Conservation (phyloP, 345 rosid genomes). For the Eucalyptus curtisii region DNA sequence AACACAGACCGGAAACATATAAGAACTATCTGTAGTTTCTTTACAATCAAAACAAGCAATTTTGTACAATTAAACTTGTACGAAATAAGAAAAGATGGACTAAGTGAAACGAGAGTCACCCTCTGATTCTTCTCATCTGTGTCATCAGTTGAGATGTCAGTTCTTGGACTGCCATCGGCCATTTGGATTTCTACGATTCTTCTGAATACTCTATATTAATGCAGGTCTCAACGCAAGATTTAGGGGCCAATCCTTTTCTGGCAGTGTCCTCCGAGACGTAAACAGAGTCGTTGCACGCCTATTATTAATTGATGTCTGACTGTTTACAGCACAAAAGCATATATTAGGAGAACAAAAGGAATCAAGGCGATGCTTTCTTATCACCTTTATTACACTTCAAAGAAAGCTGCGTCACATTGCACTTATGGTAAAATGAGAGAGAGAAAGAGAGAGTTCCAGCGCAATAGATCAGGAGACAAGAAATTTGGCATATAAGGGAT, state of each 20-base stretch:
- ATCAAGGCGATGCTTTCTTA: background rate
- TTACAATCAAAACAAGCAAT: background rate
- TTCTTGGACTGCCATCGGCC: slow-evolving; percentile 95
- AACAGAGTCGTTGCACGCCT: background rate
- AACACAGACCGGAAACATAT: background rate
- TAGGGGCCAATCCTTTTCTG: slow-evolving; percentile 22
- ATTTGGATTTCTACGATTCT: slow-evolving; percentile 19
- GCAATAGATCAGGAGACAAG: background rate
- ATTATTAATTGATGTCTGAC: background rate
- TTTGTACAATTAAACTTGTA: background rate
- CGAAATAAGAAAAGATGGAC: background rate
- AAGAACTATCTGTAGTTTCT: background rate
- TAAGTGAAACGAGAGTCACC: slow-evolving; percentile 24
- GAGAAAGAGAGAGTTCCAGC: background rate
- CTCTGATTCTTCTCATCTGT: slow-evolving; percentile 78
- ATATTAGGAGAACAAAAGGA: background rate
- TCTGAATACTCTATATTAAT: slow-evolving; percentile 30
- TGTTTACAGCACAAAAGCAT: background rate
- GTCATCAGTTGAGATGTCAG: slow-evolving; percentile 88
- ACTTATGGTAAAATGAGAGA: background rate
- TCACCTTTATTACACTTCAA: background rate
- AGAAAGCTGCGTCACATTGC: background rate
- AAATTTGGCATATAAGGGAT: background rate
- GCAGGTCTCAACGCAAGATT: slow-evolving; percentile 17
- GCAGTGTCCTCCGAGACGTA: slow-evolving; percentile 10